Base-by-base conservation (phyloP, 306 rosid species). In the Cajanus cajan region DNA sequence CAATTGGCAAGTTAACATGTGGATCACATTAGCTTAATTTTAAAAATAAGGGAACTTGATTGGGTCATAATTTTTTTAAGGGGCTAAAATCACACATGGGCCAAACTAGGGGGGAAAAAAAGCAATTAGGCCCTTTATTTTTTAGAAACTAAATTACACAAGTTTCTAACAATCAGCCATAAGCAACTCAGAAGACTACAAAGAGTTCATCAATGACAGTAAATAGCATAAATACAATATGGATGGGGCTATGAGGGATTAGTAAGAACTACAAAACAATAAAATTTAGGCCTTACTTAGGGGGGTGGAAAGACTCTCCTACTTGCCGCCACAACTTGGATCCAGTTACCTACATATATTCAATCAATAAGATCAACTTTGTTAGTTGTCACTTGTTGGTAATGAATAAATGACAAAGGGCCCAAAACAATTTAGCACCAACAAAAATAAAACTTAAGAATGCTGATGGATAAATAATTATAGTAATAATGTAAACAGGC, bases 261-360 rank as follows among this genome's bases (percentile, higher is more conserved):
- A 68, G 55, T 31, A 75, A 74, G 22, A 48, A 74, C 61, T 63
- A 79, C 71, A 19, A 41, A 72, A 34, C 44, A 82, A 65, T 25
- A 12, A n/a, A 12, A 57, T 61, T 7, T 18, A 33, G 34, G 81
- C 40, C 93, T 90, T 89, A 92, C 96, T 90, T 90, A 22, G 96
- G 97, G 76, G 97, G 97, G 74, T 90, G 88, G 90, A 93, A 93
- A 52, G 96, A 90, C 86, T 93, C 97, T 85, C 96, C 97, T 41
- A 93, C 94, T 93, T 89, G 96, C 78, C 97, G 92, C 97, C 97
- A 90, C 73, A 93, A 81, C 86, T 93, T 93, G 52, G 91, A 85
- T 61, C 87, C 68, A 69, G 96, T 93, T 86, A 93, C 97, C 97
- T 90, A 69, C 84, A 78, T 74, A 66, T 70, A 63, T 72, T 73